Conservation (phyloP, 2,329 filamentous ascomycete species). For the Tolypocladium tropicale region DNA sequence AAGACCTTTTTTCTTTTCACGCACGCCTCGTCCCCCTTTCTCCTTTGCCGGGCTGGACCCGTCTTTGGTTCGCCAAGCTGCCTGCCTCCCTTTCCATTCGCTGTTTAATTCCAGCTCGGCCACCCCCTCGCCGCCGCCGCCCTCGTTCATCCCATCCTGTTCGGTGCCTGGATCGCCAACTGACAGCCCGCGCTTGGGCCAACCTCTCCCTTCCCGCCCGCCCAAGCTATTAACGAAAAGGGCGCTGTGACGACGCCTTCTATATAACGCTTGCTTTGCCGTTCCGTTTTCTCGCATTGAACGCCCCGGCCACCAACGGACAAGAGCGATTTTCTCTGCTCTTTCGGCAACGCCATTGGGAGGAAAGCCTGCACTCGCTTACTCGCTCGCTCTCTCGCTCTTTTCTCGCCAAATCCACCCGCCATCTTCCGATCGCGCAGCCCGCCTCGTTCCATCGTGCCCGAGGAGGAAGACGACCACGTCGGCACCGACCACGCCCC, state of each 20-base stretch:
- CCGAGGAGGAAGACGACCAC: neutral
- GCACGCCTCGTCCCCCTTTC: neutral
- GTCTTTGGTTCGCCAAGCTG: neutral
- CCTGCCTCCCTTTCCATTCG: neutral
- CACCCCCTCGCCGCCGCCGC: neutral
- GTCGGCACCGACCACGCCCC: neutral
- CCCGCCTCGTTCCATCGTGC: neutral
- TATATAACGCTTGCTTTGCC: conserved; percentile 5
- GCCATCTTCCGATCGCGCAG: neutral
- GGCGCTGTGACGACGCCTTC: neutral
- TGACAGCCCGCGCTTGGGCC: neutral
- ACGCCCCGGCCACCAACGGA: neutral
- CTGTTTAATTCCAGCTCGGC: neutral
- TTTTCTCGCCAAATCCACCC: no score
- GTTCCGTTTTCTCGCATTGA: neutral
- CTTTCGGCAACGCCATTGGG: neutral
- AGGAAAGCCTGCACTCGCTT: neutral
- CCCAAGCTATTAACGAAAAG: conserved; percentile 1
- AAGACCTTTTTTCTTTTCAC: neutral
- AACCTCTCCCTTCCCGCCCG: conserved; percentile 7
- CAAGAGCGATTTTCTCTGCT: neutral
- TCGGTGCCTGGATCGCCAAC: neutral
- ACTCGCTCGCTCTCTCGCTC: neutral
- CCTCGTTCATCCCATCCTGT: neutral
- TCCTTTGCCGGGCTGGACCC: neutral